Evolutionary conservation across 2,329 filamentous ascomycete genomes (phyloP), one percentile per base, ranked within the genome.

Genomic region (Cercospora sesami): DNA sequence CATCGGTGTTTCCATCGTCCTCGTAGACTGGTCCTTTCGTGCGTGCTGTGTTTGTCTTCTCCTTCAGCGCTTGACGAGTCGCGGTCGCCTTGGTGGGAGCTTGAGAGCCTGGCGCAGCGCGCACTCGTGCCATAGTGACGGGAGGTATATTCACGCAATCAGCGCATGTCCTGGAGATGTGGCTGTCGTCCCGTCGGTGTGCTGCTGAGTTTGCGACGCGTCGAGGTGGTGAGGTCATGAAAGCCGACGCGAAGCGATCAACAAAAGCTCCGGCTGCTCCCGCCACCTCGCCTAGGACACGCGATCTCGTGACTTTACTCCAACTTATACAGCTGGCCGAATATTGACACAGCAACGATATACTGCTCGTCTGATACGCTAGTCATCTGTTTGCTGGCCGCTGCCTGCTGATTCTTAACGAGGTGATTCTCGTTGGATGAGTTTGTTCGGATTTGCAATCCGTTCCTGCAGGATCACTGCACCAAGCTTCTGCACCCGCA

Each of bases 1-100:
- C 71, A 26, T 76, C 74, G 0, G 71, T 74, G 39, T 75, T 68
- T 18, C 74, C 73, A 66, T 75, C 72, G 59, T 74, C 69, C 5
- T 71, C 70, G 65, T 74, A 74, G 51, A 67, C 65, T 18, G 70
- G 67, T 51, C 69, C 70, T 18, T 68, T 72, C 14, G 69, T 59
- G 57, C 69, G 69, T 51, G 73, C 65, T 21, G 71, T 75, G 64
- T 76, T 77, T 45, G 76, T 76, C 68, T 75, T 76, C 68, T 78
- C 73, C 59, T 72, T 73, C 67, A 76, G 61, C 48, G 75, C 75
- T 33, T 65, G 71, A 45, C 76, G 69, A 23, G 63, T 64, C 18
- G 67, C 48, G 31, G 72, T 60, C 23, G 61, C 39, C 33, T 72
- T 60, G 39, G 69, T 28, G 2, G 63, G 61, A 28, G 73, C 62